Evolutionary conservation across 495 filamentous ascomycete genomes (phyloP), one percentile per base, ranked within the genome.

Genomic region (Echria macrotheca): DNA sequence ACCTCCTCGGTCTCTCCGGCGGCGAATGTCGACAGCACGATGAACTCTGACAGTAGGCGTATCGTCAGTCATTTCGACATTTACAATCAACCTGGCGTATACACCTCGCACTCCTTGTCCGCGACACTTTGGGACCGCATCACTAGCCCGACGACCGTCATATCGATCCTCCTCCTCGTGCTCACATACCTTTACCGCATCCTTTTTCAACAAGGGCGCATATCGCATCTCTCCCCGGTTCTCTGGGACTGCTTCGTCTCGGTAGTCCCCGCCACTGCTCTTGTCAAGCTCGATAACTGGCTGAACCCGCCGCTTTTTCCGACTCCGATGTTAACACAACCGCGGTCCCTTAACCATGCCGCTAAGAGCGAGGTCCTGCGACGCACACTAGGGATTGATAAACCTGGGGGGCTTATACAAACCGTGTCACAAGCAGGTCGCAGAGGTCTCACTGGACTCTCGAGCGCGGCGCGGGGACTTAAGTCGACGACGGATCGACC

Each of bases 281-380:
- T 89, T 36, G 75, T 76, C 61, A 73, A 74, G 31, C 55, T 87
- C 29, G 81, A 89, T 54, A 54, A 52, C 42, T 66, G 64, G 63
- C 51, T 72, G 23, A 58, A 69, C 47, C 68, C 67, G 2, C 59
- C 67, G 3, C 55, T 57, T 4, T 60, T 65, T 32, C 65, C 68
- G 26, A 38, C 32, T 1, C 53, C 59, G 5, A 58, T 56, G 52
- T 47, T 49, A 38, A 52, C 47, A 39, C 45, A 51, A 2, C 61
- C 44, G 28, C 6, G 7, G 33, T 44, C 50, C 12, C 36, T 31
- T 15, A 67, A 55, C 50, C 74, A 80, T 61, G 75, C 71, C 17
- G 69, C 68, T 6, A 94, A 91, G 64, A 84, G 78, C 58, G 81
- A 86, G 50, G 73, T 78, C 5, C 75, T 91, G 67, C 69, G 76